Conservation (phyloP, 495 filamentous ascomycete genomes). For the Hypoxylon subgilvum region DNA sequence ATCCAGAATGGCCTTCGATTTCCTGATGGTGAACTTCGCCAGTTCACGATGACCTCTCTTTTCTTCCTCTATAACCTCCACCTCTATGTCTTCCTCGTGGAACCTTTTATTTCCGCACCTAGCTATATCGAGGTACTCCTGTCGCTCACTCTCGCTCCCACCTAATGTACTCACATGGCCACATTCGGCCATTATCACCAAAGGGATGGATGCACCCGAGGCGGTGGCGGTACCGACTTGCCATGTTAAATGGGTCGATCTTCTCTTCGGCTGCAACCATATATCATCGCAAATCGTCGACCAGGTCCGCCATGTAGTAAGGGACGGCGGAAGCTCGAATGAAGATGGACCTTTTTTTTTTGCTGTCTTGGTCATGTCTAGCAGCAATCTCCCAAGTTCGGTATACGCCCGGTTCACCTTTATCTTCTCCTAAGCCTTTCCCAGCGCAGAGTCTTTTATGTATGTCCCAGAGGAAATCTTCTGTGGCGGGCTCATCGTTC, state of each 20-base stretch:
- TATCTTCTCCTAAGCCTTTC: constrained; percentile 16
- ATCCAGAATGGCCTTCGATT: too few relatives aligned
- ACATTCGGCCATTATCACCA: constrained; percentile 49
- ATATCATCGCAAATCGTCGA: constrained; percentile 37
- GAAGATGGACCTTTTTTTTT: constrained; percentile 39
- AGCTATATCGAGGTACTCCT: constrained; percentile 33
- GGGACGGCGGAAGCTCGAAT: constrained; percentile 34
- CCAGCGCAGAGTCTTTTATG: constrained; percentile 40
- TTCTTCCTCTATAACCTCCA: constrained; percentile 21
- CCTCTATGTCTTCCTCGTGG: constrained; percentile 37
- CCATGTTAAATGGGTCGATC: constrained; percentile 42
- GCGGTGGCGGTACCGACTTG: constrained; percentile 39
- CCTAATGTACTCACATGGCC: constrained; percentile 27
- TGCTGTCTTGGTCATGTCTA: constrained; percentile 34
- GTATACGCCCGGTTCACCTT: constrained; percentile 26
- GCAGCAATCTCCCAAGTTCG: constrained; percentile 32
- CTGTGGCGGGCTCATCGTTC: constrained; percentile 24
- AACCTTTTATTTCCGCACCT: constrained; percentile 23
- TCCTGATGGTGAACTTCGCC: constrained; percentile 9
- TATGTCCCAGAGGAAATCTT: constrained; percentile 42
- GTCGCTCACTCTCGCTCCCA: constrained; percentile 21
- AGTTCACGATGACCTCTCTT: constrained; percentile 29
- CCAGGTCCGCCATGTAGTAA: constrained; percentile 42
- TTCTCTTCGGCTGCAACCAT: constrained; percentile 2
- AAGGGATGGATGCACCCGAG: constrained; percentile 50